Evolutionary conservation across 352 stramenopile species (phyloP), one percentile per base, ranked within the genome.

Genomic region (Thalassiosira mediterranea): DNA sequence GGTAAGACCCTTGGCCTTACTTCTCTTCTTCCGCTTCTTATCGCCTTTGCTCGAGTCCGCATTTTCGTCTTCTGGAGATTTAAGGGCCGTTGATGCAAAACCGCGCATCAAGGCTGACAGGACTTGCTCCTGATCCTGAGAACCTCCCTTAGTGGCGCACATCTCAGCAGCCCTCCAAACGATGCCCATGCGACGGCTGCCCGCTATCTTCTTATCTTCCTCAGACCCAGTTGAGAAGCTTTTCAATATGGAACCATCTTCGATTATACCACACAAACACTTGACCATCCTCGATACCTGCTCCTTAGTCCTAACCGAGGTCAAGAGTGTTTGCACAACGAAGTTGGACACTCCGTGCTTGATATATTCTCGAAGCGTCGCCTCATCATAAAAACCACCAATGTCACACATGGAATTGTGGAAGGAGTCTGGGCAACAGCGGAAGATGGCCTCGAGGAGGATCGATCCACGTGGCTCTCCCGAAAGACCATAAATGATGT

Each of bases 331-430:
- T 62, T 92, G 83, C 0, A 92, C 71, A 7, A 92, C 82, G 75
- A 92, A 92, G 51, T 92, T 90, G 15, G 81, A 88, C 25, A 92
- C 84, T 21, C 82, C 53, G 52, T 92, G 81, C 38, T 77, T 57
- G n/a, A 73, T 64, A 58, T 91, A 92, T 23, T 90, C 86, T 71
- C 84, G 58, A 15, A 92, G 38, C 26, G 79, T 77, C 26, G 57
- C 37, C 26, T 80, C 57, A 0, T 72, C 63, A 19, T 84, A 67
- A 62, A 91, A 90, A 10, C 78, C 68, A 32, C 81, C 83, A 40
- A 51, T 61, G 15, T 77, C 49, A 17, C 88, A 68, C 11, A 92
- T 64, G 4, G 13, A 31, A 57, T 80, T 63, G 54, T 90, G 78
- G 51, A 90, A 81, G 2, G 76, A 71, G 44, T 89, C 83, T 0